These are phyloP conservation scores for Halophytophthora polymorphica DNA, from an alignment of 352 stramenopile species.

Conservation along the genomic window DNA sequence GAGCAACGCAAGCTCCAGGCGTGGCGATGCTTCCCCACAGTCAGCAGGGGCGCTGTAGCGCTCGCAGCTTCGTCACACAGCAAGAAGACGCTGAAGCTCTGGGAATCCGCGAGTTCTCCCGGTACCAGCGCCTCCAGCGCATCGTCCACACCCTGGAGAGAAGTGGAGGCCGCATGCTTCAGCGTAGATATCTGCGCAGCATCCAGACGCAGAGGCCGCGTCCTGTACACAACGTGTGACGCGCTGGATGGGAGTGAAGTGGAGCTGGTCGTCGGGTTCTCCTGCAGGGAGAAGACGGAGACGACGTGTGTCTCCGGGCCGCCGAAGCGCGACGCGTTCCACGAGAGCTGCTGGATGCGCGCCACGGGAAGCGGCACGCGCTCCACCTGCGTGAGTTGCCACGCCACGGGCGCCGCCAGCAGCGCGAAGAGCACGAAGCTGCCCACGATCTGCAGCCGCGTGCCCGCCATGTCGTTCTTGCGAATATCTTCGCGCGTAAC, in stretches of 20 bases:
- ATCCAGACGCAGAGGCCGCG: constrained; percentile 8
- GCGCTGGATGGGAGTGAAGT: constrained; percentile 12
- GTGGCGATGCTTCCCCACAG: constrained; percentile 61
- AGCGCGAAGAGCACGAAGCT: constrained; percentile 74
- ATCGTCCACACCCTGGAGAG: constrained; percentile 20
- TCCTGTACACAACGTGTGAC: constrained; percentile 17
- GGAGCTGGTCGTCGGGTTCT: not conserved
- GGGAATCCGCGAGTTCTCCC: constrained; percentile 1
- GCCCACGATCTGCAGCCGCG: constrained; percentile 69
- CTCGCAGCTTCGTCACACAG: constrained; percentile 30
- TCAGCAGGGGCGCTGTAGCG: constrained; percentile 18
- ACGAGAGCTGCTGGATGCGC: constrained; percentile 57
- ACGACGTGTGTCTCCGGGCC: constrained; percentile 16
- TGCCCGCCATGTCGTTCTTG: constrained; percentile 49
- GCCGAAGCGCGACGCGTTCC: constrained; percentile 25
- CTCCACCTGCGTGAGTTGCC: constrained; percentile 66
- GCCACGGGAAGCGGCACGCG: constrained; percentile 47
- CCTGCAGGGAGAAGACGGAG: constrained; percentile 19
- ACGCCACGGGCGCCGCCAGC: constrained; percentile 56
- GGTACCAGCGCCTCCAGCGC: constrained; percentile 16
- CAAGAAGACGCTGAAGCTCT: constrained; percentile 40
- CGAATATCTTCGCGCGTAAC: too few species aligned
- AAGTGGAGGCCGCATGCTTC: constrained; percentile 3
- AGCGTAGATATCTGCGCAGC: constrained; percentile 8
- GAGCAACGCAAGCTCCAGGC: constrained; percentile 49